Evolutionary conservation across 139 green algal genomes (phyloP).

Genomic region (Chlamydomonas sphaeroides): DNA sequence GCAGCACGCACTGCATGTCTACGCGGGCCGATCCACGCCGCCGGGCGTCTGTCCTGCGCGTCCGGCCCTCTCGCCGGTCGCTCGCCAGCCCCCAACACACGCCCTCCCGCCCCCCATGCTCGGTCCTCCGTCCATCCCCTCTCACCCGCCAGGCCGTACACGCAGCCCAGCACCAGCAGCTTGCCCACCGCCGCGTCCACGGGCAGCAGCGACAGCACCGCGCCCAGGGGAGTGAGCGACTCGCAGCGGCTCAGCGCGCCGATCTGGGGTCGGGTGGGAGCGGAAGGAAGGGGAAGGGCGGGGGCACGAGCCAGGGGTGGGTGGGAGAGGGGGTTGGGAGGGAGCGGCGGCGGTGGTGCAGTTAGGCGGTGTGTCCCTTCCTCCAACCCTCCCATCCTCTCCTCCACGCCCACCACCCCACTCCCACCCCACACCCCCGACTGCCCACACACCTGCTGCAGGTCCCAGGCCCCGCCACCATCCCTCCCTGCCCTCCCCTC

Average conservation of each 20-base stretch:
- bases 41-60: no score
- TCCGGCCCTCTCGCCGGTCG: no score
- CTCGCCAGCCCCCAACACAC: no score
- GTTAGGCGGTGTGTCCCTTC: background rate
- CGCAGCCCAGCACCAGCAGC: conserved; percentile 52
- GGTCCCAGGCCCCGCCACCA: background rate
- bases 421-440: no score
- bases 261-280: conserved; percentile 30
- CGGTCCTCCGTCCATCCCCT: background rate
- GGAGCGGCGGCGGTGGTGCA: background rate
- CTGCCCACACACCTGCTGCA: background rate
- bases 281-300: background rate
- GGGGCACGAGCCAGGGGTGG: no score
- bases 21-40: no score
- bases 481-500: no score
- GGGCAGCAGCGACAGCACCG: conserved; percentile 65
- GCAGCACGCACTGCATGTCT: no score
- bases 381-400: background rate
- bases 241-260: conserved; percentile 46
- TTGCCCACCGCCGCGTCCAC: conserved; percentile 62
- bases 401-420: no score
- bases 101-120: no score
- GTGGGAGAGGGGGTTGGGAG: background rate
- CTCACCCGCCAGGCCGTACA: conserved; percentile 24
- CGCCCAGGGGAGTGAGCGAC: conserved; percentile 74